Conservation (phyloP, 345 rosid species). For the Chamaenerion angustifolium region DNA sequence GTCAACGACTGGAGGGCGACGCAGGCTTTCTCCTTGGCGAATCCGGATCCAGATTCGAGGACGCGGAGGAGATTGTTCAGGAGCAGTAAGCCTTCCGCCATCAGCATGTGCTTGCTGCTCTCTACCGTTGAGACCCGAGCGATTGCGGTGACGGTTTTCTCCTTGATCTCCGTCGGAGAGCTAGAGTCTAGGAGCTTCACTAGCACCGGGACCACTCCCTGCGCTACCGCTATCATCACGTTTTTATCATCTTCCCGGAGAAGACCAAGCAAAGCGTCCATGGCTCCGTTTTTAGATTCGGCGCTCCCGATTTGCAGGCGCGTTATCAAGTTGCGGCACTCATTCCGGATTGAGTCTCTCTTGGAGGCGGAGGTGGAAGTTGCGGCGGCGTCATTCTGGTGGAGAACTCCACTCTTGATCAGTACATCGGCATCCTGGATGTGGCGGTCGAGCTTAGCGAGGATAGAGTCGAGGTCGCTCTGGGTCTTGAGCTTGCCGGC, state of each 20-base stretch:
- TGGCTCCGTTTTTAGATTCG: conserved; percentile 61
- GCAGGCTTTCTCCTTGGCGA: conserved; percentile 74
- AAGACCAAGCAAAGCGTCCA: conserved; percentile 47
- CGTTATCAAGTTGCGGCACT: conserved; percentile 52
- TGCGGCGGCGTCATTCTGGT: conserved; percentile 19
- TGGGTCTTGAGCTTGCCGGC: conserved; percentile 83
- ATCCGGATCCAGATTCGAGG: conserved; percentile 78
- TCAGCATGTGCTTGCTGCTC: conserved; percentile 59
- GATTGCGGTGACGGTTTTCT: conserved; percentile 57
- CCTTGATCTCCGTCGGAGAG: conserved; percentile 40
- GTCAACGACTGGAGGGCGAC: conserved; percentile 62
- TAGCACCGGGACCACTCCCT: conserved; percentile 75
- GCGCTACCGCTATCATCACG: conserved; percentile 78
- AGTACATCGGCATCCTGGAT: conserved; percentile 52
- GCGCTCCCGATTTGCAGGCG: conserved; percentile 63
- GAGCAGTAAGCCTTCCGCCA: conserved; percentile 63
- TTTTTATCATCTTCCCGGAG: conserved; percentile 65
- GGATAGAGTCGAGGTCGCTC: conserved; percentile 67
- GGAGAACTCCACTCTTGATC: conserved; percentile 48
- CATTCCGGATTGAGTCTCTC: conserved; percentile 53
- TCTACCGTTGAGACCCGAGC: conserved; percentile 63
- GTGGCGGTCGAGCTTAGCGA: conserved; percentile 55
- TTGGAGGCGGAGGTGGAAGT: conserved; percentile 31
- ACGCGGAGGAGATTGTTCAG: conserved; percentile 67
- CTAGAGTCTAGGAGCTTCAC: conserved; percentile 54